These are phyloP conservation scores for Neopestalotiopsis clavispora DNA, from an alignment of 2,329 filamentous ascomycete species.

Conservation along the genomic window DNA sequence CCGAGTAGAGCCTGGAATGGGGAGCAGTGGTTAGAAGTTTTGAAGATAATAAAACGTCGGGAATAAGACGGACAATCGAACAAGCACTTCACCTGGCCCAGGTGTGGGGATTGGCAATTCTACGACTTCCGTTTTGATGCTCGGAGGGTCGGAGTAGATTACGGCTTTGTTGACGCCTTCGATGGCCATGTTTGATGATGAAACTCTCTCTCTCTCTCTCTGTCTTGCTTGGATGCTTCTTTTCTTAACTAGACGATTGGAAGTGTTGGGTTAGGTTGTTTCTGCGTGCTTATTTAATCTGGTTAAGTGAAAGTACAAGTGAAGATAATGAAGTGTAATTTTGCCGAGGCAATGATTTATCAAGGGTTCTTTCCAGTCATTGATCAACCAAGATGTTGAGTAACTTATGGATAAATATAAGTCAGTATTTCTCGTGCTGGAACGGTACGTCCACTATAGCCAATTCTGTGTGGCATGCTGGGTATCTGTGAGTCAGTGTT, in stretches of 20 bases:
- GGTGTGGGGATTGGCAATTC: slow-evolving; percentile 12
- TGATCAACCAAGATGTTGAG: background rate
- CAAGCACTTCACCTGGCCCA: slow-evolving; percentile 16
- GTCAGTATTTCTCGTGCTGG: background rate
- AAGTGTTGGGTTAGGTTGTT: background rate
- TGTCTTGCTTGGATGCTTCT: background rate
- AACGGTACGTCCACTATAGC: background rate
- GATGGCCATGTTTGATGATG: background rate
- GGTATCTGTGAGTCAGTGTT: background rate
- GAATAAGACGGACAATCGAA: background rate
- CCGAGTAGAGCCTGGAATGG: background rate
- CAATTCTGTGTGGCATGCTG: background rate
- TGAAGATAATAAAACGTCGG: background rate
- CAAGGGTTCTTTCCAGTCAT: background rate
- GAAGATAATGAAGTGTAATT: background rate
- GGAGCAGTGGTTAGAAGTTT: background rate
- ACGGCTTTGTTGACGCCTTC: slow-evolving; percentile 1
- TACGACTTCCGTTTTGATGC: background rate
- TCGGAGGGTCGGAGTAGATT: slow-evolving; percentile 4
- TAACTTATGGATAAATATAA: background rate
- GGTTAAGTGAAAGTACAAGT: background rate
- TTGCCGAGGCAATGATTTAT: background rate
- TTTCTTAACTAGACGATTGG: background rate
- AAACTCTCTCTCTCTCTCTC: background rate
- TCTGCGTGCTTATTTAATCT: background rate